These are phyloP conservation scores for Moesziomyces antarcticus DNA, from an alignment of 1,284 basidiomycete species.

Conservation along the genomic window DNA sequence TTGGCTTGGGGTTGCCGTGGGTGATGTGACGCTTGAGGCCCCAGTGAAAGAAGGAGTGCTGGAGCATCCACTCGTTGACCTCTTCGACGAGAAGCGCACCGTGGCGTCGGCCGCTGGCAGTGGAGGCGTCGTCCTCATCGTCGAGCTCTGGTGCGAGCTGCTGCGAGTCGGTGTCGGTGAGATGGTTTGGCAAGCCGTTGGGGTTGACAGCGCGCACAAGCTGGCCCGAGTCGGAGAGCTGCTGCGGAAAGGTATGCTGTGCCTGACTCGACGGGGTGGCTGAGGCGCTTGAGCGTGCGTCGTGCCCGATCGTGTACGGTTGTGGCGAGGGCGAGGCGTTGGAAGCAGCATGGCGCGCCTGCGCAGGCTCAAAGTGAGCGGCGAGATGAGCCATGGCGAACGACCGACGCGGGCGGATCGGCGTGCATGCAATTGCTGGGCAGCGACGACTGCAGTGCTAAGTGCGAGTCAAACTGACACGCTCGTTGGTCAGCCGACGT, in stretches of 20 bases:
- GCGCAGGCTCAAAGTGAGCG: conserved; percentile 38
- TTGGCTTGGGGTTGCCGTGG: conserved; percentile 81
- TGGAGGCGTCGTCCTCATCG: conserved; percentile 57
- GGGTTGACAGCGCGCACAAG: conserved; percentile 18
- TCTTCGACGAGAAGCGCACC: conserved; percentile 63
- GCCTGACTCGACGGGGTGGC: conserved; percentile 8
- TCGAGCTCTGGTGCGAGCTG: conserved; percentile 38
- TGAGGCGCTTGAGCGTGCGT: conserved; percentile 2
- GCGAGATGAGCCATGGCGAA: conserved; percentile 42
- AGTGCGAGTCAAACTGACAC: too few relatives aligned
- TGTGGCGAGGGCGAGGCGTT: conserved; percentile 20
- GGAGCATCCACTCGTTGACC: conserved; percentile 63
- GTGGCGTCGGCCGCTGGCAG: conserved; percentile 61
- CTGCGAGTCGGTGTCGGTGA: conserved; percentile 27
- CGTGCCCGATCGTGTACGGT: conserved; percentile 15
- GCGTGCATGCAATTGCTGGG: conserved; percentile 2
- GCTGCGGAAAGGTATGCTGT: conserved; percentile 21
- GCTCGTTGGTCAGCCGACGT: not conserved
- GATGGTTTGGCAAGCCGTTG: conserved; percentile 11
- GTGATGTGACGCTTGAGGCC: conserved; percentile 81
- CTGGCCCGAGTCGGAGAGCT: conserved; percentile 17
- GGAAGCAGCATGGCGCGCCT: conserved; percentile 14
- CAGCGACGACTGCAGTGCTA: not conserved
- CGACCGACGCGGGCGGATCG: not conserved
- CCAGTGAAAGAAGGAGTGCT: conserved; percentile 66